Conservation (phyloP, 2,329 filamentous ascomycete species). For the Claviceps citrina region DNA sequence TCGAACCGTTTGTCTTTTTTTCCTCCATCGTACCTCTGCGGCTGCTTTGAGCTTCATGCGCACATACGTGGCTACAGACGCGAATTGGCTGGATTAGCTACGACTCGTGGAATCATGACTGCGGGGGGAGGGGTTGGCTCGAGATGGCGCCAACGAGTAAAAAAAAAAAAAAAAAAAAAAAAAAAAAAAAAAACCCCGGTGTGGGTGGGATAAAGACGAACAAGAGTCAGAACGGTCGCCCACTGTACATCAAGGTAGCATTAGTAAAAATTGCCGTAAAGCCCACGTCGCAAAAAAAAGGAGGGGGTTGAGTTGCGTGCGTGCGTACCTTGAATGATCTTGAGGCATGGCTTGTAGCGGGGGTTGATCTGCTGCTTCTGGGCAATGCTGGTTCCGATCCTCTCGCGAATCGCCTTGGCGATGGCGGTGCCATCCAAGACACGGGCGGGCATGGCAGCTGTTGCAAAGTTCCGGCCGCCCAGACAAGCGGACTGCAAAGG, state of each 20-base stretch:
- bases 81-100: slow-evolving; percentile 8
- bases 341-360: slow-evolving; percentile 74
- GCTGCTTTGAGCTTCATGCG: slow-evolving; percentile 99
- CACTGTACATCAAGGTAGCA: slow-evolving; percentile 36
- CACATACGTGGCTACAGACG: slow-evolving; percentile 72
- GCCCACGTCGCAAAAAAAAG: background rate
- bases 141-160: background rate
- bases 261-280: slow-evolving; percentile 10
- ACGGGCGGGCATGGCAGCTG: slow-evolving; percentile 61
- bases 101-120: background rate
- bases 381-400: slow-evolving; percentile 64
- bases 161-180: background rate
- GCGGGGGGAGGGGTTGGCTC: slow-evolving; percentile 2
- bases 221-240: slow-evolving; percentile 86
- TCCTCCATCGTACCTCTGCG: slow-evolving; percentile 48
- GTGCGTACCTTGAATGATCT: slow-evolving; percentile 80
- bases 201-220: slow-evolving; percentile 21
- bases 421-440: slow-evolving; percentile 95
- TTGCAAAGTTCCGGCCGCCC: slow-evolving; percentile 23
- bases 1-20: slow-evolving; percentile 2
- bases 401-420: slow-evolving; percentile 78
- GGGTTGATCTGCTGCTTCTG: slow-evolving; percentile 70
- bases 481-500: background rate
- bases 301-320: no score
- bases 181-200: background rate